phyloP scores from a whole-genome alignment of 352 stramenopile genomes.

The Pythium rishiriense region DNA sequence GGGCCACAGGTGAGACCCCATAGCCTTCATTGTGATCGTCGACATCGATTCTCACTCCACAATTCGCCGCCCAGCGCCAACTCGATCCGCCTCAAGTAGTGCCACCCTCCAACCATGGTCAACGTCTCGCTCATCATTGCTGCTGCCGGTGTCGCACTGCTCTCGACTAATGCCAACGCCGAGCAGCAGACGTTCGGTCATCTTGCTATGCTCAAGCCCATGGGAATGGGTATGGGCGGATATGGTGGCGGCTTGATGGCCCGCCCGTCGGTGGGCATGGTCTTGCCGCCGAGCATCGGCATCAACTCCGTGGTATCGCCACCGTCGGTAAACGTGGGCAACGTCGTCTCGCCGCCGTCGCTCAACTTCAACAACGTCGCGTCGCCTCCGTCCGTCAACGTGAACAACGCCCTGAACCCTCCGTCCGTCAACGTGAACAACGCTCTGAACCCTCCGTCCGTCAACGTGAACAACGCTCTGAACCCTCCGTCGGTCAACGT shows the following conservation, averaged over 20 bases:
- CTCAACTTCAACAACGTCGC: not conserved
- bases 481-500: constrained; percentile 4
- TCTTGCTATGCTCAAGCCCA: constrained; percentile 4
- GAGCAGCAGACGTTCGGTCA: constrained; percentile 17
- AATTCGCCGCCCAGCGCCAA: not conserved
- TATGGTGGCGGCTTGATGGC: not conserved
- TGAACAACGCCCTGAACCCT: not conserved
- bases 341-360: not conserved
- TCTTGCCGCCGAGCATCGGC: not conserved
- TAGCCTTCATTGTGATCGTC: too few relatives aligned
- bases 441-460: not conserved
- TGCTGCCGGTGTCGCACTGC: not conserved
- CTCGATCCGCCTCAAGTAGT: not conserved
- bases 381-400: not conserved
- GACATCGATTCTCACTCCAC: constrained; percentile 4
- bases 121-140: constrained; percentile 4
- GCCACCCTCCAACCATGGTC: constrained; percentile 15
- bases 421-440: constrained; percentile 16
- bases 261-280: not conserved
- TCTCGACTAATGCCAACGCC: not conserved
- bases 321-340: not conserved
- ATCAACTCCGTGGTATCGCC: constrained; percentile 1
- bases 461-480: constrained; percentile 13
- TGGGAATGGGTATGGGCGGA: not conserved
- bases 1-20: not conserved